Conservation (phyloP, 306 rosid species). For the Coriaria nepalensis region DNA sequence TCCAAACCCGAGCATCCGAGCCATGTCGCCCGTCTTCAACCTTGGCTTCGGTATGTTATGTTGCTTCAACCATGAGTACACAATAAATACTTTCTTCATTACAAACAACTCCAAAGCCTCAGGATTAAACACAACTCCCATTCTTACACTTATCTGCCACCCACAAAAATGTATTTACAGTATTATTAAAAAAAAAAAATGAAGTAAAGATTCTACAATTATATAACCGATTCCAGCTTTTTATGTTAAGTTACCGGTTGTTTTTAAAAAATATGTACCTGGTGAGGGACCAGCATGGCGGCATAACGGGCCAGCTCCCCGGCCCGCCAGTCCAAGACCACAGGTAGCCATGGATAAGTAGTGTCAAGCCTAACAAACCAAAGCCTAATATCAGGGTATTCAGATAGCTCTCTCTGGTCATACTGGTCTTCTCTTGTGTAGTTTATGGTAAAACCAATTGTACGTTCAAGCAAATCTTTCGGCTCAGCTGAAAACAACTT, state of each 20-base stretch:
- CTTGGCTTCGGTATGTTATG: slow-evolving; percentile 68
- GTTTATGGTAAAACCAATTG: slow-evolving; percentile 71
- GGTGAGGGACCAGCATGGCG: slow-evolving; percentile 95
- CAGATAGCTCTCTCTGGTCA: slow-evolving; percentile 69
- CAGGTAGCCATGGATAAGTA: slow-evolving; percentile 83
- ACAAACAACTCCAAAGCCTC: slow-evolving; percentile 82
- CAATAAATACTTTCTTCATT: slow-evolving; percentile 72
- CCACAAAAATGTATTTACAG: neutral
- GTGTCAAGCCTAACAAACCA: slow-evolving; percentile 96
- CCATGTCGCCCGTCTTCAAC: slow-evolving; percentile 71
- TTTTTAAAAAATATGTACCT: no score
- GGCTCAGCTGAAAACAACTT: slow-evolving; percentile 45
- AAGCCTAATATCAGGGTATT: slow-evolving; percentile 70
- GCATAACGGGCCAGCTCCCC: slow-evolving; percentile 92
- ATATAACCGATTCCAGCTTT: no score
- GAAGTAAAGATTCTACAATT: no score
- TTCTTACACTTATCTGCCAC: slow-evolving; percentile 66
- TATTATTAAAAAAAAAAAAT: no score
- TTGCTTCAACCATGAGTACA: slow-evolving; percentile 75
- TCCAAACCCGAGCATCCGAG: slow-evolving; percentile 93
- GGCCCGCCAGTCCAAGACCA: slow-evolving; percentile 79
- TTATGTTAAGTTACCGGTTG: no score
- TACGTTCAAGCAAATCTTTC: slow-evolving; percentile 54
- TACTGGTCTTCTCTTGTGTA: slow-evolving; percentile 57
- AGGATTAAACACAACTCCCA: slow-evolving; percentile 91